A percentile compares a stretch with the other conserved stretches of the same genome.
Evolutionary conservation across 1,284 basidiomycete species (phyloP).

Genomic region (Coniferiporia sulphurascens): DNA sequence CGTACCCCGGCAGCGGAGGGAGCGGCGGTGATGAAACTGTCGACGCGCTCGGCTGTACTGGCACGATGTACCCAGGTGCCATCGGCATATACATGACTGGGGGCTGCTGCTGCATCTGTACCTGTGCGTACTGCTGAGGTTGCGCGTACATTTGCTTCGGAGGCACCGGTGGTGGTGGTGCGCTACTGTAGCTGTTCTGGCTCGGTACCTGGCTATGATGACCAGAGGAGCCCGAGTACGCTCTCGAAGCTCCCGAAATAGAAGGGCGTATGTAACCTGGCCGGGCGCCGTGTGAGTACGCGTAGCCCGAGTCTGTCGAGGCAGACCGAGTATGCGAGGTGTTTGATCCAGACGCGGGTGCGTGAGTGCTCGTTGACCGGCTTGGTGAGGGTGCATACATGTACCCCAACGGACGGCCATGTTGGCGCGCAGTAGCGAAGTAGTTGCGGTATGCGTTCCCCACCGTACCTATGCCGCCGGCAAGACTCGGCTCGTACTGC

Average conservation of each 20-base stretch:
- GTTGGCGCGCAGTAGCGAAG: neutral
- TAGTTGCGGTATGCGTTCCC: neutral
- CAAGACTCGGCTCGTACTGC: neutral
- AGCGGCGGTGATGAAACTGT: neutral
- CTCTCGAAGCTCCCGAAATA: neutral
- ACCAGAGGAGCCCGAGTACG: neutral
- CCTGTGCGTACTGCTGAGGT: neutral
- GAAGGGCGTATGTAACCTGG: neutral
- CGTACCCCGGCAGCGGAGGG: neutral
- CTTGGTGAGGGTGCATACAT: slow-evolving; percentile 11
- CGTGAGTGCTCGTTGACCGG: neutral
- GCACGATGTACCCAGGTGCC: neutral
- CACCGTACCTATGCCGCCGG: neutral
- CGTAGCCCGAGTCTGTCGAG: neutral
- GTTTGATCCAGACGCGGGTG: neutral
- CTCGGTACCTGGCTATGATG: neutral
- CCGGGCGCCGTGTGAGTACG: neutral
- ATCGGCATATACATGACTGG: neutral
- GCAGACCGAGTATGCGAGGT: neutral
- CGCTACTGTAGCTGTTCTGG: neutral
- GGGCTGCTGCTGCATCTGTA: neutral
- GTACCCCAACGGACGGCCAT: slow-evolving; percentile 10
- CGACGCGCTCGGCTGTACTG: neutral
- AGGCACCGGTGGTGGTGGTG: neutral
- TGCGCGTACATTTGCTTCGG: neutral